These are phyloP conservation scores for Prunella vulgaris DNA, from an alignment of 257 asterid species.

Conservation along the genomic window DNA sequence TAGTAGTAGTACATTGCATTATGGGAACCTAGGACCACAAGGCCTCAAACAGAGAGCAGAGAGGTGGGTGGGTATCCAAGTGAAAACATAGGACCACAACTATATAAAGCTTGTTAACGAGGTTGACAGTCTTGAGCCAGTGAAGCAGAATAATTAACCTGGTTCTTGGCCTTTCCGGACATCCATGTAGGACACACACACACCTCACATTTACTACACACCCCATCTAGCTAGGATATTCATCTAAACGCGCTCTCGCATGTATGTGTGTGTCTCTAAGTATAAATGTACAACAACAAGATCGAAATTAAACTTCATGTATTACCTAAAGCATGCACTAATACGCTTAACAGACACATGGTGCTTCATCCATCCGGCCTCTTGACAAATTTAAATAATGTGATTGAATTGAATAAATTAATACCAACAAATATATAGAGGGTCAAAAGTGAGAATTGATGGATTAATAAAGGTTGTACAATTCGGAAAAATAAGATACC, in stretches of 20 bases:
- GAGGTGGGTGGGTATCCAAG: not conserved
- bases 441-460: not conserved
- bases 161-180: not conserved
- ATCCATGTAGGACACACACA: not conserved
- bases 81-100: slow-evolving; percentile 24
- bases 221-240: not conserved
- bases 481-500: not conserved
- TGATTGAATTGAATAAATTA: not conserved
- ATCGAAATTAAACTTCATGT: not conserved
- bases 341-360: not conserved
- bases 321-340: not conserved
- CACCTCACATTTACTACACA: not conserved
- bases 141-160: not conserved
- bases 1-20: slow-evolving; percentile 15
- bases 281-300: not conserved
- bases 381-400: too few relatives aligned
- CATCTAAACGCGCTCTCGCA: not conserved
- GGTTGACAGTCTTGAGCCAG: slow-evolving; percentile 22
- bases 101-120: slow-evolving; percentile 24
- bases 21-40: slow-evolving; percentile 39
- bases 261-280: too few relatives aligned
- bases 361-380: too few relatives aligned
- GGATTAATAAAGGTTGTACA: not conserved
- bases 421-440: not conserved
- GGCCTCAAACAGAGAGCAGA: slow-evolving; percentile 17